phyloP scores from a whole-genome alignment of 768 basidiomycete genomes.

The Pisolithus tinctorius region DNA sequence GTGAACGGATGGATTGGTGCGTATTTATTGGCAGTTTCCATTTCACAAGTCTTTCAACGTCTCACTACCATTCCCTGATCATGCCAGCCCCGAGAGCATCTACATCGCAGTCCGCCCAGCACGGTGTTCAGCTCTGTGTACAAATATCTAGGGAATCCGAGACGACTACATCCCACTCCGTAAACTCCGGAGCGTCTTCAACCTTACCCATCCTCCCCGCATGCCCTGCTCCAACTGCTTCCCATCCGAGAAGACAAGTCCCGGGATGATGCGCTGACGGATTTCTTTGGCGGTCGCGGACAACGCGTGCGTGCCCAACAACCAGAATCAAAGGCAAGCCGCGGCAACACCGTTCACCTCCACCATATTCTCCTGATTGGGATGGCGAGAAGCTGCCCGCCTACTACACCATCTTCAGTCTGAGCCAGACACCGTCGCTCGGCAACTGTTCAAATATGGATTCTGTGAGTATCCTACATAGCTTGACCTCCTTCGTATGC shows the following conservation, averaged over 20 bases:
- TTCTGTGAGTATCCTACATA: slow-evolving; percentile 39
- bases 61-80: no score
- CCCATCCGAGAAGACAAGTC: slow-evolving; percentile 22
- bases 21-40: slow-evolving; percentile 18
- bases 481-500: background rate
- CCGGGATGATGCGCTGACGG: slow-evolving; percentile 23
- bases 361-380: slow-evolving; percentile 41
- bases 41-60: no score
- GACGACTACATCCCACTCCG: slow-evolving; percentile 9
- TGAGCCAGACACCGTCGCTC: slow-evolving; percentile 51
- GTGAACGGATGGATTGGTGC: background rate
- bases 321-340: background rate
- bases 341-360: slow-evolving; percentile 18
- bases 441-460: slow-evolving; percentile 57
- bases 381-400: slow-evolving; percentile 24
- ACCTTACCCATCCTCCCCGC: slow-evolving; percentile 17
- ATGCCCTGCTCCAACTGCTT: slow-evolving; percentile 7
- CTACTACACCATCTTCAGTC: slow-evolving; percentile 20
- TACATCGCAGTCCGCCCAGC: slow-evolving; percentile 2
- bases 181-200: slow-evolving; percentile 8
- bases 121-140: slow-evolving; percentile 10
- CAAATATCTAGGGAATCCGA: slow-evolving; percentile 21
- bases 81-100: background rate
- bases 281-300: slow-evolving; percentile 26
- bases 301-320: slow-evolving; percentile 19